Conservation (phyloP, 257 asterid species). For the Lycium ferocissimum region DNA sequence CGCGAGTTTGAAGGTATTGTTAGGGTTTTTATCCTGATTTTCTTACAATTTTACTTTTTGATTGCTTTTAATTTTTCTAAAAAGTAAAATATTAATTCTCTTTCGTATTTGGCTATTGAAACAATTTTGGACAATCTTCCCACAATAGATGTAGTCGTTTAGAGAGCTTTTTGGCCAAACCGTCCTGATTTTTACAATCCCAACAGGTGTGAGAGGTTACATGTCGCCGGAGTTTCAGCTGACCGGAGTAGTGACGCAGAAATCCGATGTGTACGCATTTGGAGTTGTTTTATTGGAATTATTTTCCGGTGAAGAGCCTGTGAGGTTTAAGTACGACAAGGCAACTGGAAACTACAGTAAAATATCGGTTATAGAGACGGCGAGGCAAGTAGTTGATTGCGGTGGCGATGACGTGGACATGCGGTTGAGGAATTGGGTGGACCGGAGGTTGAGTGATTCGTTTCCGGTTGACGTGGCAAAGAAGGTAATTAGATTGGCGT, state of each 20-base stretch:
- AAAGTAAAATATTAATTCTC: too few relatives aligned
- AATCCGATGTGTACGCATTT: conserved; percentile 88
- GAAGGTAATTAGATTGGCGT: conserved; percentile 64
- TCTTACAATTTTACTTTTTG: too few relatives aligned
- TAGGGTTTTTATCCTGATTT: too few relatives aligned
- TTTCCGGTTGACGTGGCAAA: conserved; percentile 85
- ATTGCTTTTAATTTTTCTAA: too few relatives aligned
- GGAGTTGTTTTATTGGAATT: conserved; percentile 88
- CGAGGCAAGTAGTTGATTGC: conserved; percentile 62
- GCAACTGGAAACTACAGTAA: conserved; percentile 49
- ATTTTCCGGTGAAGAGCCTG: conserved; percentile 80
- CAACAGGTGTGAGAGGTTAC: conserved; percentile 66
- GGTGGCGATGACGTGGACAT: conserved; percentile 47
- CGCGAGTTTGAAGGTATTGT: conserved; percentile 58
- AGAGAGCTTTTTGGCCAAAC: too few relatives aligned
- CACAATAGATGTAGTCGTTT: too few relatives aligned
- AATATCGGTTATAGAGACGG: conserved; percentile 63
- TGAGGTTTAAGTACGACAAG: conserved; percentile 60
- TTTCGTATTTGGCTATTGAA: too few relatives aligned
- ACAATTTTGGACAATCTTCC: too few relatives aligned
- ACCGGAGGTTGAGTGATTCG: conserved; percentile 78
- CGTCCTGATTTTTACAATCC: too few relatives aligned
- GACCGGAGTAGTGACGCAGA: conserved; percentile 82
- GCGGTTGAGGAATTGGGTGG: conserved; percentile 57
- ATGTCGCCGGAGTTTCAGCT: conserved; percentile 90